These are phyloP conservation scores for Gossypium stocksii DNA, from an alignment of 345 rosid species.

Conservation along the genomic window DNA sequence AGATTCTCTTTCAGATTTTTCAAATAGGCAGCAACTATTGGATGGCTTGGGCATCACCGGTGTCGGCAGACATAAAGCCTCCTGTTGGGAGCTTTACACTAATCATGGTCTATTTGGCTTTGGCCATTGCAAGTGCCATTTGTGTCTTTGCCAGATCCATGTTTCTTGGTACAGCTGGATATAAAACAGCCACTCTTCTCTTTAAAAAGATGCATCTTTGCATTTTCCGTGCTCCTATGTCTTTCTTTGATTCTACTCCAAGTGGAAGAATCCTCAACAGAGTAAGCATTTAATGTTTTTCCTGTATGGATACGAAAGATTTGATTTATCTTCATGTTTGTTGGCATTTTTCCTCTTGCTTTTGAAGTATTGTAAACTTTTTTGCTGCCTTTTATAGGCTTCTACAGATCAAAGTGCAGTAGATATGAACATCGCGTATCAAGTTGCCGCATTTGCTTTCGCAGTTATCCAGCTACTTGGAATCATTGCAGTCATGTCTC, in stretches of 20 bases:
- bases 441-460: slow-evolving; percentile 44
- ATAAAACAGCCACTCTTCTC: slow-evolving; percentile 56
- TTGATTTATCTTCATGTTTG: not conserved
- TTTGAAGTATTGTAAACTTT: not conserved
- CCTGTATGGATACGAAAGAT: not conserved
- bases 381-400: slow-evolving; percentile 35
- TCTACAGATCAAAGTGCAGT: slow-evolving; percentile 74
- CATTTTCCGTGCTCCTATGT: slow-evolving; percentile 79
- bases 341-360: not conserved
- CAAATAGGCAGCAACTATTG: slow-evolving; percentile 72
- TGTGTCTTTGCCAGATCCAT: slow-evolving; percentile 44
- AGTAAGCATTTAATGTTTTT: slow-evolving; percentile 29
- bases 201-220: slow-evolving; percentile 56
- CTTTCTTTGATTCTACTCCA: slow-evolving; percentile 76
- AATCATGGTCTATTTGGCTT: slow-evolving; percentile 45
- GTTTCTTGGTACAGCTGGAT: slow-evolving; percentile 45
- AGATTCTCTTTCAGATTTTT: slow-evolving; percentile 50
- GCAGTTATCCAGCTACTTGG: slow-evolving; percentile 54
- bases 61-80: slow-evolving; percentile 45
- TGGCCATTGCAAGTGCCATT: slow-evolving; percentile 53
- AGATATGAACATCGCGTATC: slow-evolving; percentile 46
- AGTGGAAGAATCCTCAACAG: slow-evolving; percentile 58
- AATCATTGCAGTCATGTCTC: slow-evolving; percentile 57
- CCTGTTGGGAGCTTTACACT: slow-evolving; percentile 33
- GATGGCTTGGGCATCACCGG: slow-evolving; percentile 77